Evolutionary conservation across 1,284 basidiomycete genomes (phyloP), one percentile per base, ranked within the genome.

Genomic region (Golubevia sp.): DNA sequence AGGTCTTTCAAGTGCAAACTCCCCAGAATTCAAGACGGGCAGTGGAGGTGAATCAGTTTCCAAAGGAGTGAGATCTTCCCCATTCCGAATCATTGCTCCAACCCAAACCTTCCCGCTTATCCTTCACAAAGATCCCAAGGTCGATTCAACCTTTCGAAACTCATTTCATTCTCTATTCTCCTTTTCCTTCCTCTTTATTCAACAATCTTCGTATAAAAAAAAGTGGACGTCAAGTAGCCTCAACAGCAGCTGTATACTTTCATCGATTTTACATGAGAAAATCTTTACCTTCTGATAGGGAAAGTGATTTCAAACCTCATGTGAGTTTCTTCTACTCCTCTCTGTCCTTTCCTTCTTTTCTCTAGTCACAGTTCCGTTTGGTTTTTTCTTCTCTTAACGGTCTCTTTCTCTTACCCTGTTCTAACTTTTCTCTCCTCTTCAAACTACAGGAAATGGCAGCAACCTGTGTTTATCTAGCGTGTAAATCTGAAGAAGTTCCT

Each of bases 181-280:
- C n/a, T n/a, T n/a, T n/a, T n/a, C n/a, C n/a, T n/a, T n/a, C n/a
- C n/a, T n/a, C n/a, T n/a, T n/a, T n/a, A n/a, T n/a, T n/a, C n/a
- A n/a, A n/a, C n/a, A n/a, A n/a, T n/a, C n/a, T n/a, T n/a, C n/a
- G n/a, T n/a, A n/a, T n/a, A n/a, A n/a, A n/a, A n/a, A n/a, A n/a
- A 34, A 34, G 30, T 34, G 30, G 30, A 34, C 30, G 30, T 34
- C 30, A 34, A 3, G 11, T 34, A 34, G 30, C 30, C 11, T 91
- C 90, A 66, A 91, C 91, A 26, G 93, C 92, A 18, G 91, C 92
- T 26, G 92, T 91, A 2, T 93, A 93, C 88, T 91, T 96, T 68
- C 94, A 97, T 84, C 89, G 94, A 13, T 97, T 97, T 85, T 97
- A 92, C 85, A 94, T 97, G 93, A 88, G 94, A 59, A 90, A 89